Percentiles rank a stretch among this genome's conserved stretches.
Conservation (phyloP, 1,284 basidiomycete species). For the Volvariella surrecta region DNA sequence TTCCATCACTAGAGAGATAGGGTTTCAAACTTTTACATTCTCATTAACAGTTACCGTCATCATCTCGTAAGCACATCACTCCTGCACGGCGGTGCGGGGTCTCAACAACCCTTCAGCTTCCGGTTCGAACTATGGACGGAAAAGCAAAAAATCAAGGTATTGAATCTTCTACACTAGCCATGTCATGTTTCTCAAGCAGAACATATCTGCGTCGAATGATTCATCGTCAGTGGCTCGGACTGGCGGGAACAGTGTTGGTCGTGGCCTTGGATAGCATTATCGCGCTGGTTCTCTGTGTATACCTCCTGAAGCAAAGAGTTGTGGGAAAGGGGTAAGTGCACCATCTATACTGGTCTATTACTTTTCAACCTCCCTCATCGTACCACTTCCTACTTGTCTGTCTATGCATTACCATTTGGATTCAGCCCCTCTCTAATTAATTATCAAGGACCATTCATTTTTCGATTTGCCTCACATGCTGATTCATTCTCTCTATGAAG, state of each 20-base stretch:
- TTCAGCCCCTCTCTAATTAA: no score
- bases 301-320: slow-evolving; percentile 10
- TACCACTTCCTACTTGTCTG: no score
- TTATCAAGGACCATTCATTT: no score
- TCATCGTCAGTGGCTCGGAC: slow-evolving; percentile 5
- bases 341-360: background rate
- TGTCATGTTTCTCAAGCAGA: no score
- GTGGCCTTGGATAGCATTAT: slow-evolving; percentile 11
- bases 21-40: background rate
- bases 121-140: slow-evolving; percentile 1
- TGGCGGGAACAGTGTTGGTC: slow-evolving; percentile 10
- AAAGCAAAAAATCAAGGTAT: background rate
- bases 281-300: slow-evolving; percentile 11
- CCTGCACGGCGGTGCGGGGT: background rate
- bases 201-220: background rate
- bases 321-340: slow-evolving; percentile 9
- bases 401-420: no score
- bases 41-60: background rate
- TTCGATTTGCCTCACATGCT: no score
- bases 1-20: no score
- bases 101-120: background rate
- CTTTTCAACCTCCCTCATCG: background rate
- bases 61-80: background rate
- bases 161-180: no score
- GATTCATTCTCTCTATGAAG: no score